A percentile compares a stretch with the other conserved stretches of the same genome.
Conservation (phyloP, 2,329 filamentous ascomycete genomes). For the Dactylellina drechsleri region DNA sequence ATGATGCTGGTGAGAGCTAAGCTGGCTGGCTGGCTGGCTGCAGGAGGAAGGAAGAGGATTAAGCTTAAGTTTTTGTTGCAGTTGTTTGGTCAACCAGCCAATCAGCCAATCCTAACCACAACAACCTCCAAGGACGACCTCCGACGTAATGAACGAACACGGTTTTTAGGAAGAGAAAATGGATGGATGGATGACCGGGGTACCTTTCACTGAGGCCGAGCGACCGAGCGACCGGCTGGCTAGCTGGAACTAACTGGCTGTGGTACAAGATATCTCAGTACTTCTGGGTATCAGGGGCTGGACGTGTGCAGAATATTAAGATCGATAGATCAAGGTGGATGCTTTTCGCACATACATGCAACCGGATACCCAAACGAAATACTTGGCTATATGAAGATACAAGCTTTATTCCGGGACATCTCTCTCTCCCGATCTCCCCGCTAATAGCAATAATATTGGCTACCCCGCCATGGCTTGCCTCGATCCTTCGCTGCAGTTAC, state of each 20-base stretch:
- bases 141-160: not conserved
- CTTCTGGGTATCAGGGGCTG: no score
- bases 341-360: no score
- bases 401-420: no score
- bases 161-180: not conserved
- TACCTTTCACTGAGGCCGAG: no score
- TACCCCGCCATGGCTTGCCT: conserved; percentile 13
- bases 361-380: not conserved
- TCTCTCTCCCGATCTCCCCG: no score
- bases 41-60: conserved; percentile 20
- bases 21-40: conserved; percentile 1
- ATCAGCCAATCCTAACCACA: conserved; percentile 40
- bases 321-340: no score
- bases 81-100: conserved; percentile 47
- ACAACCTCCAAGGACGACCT: conserved; percentile 1
- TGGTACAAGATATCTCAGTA: no score
- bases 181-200: no score
- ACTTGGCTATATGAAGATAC: not conserved
- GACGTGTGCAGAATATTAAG: not conserved
- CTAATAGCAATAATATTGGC: no score
- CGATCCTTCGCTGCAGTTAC: not conserved
- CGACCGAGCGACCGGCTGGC: no score
- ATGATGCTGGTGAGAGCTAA: not conserved
- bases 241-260: no score
- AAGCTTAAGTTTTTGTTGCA: conserved; percentile 53